These are phyloP conservation scores for Elsinoe fawcettii DNA, from an alignment of 2,329 filamentous ascomycete species.

Conservation along the genomic window DNA sequence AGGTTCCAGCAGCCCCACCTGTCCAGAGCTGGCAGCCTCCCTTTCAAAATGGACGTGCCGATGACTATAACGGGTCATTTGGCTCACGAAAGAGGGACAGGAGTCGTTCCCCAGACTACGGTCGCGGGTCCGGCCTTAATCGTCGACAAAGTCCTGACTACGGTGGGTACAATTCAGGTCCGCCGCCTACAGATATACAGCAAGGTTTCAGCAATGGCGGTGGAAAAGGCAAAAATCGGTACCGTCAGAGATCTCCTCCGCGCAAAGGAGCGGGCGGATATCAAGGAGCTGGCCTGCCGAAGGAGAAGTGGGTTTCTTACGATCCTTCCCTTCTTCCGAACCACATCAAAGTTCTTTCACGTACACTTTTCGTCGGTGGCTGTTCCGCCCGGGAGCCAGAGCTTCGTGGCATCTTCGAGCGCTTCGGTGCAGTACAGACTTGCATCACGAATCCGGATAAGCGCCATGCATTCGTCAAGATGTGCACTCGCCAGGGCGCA, in stretches of 20 bases:
- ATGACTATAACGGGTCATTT: slow-evolving; percentile 15
- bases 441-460: slow-evolving; percentile 98
- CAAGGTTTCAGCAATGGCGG: slow-evolving; percentile 24
- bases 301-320: slow-evolving; percentile 66
- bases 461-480: slow-evolving; percentile 97
- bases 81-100: slow-evolving; percentile 61
- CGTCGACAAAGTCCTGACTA: slow-evolving; percentile 62
- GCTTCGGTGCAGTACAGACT: slow-evolving; percentile 83
- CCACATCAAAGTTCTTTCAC: slow-evolving; percentile 84
- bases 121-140: slow-evolving; percentile 52
- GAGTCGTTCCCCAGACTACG: slow-evolving; percentile 64
- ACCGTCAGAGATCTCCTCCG: slow-evolving; percentile 76
- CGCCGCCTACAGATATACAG: slow-evolving; percentile 1
- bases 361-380: slow-evolving; percentile 93
- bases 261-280: slow-evolving; percentile 59
- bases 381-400: slow-evolving; percentile 74
- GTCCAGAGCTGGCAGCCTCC: slow-evolving; percentile 16
- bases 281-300: slow-evolving; percentile 38
- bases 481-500: slow-evolving; percentile 83
- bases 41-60: slow-evolving; percentile 19
- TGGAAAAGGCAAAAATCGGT: slow-evolving; percentile 50
- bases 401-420: slow-evolving; percentile 69
- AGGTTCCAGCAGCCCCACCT: slow-evolving; percentile 20
- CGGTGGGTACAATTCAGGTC: slow-evolving; percentile 61
- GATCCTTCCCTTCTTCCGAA: slow-evolving; percentile 67